A percentile compares a stretch with the other conserved stretches of the same genome.
These are phyloP conservation scores for Pyrus hybrid DNA, from an alignment of 331 rosid species.

Conservation along the genomic window DNA sequence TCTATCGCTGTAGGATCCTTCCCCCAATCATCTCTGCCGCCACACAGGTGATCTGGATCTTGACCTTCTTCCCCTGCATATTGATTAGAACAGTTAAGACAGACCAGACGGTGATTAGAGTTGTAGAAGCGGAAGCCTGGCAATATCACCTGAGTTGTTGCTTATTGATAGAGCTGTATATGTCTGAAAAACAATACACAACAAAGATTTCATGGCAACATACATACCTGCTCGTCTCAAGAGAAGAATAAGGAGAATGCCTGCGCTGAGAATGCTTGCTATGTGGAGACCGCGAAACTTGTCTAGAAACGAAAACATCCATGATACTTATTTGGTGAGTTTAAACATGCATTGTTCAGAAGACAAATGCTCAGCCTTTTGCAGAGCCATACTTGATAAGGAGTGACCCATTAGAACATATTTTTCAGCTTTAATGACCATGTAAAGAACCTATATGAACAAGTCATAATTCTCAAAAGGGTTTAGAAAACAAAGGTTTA, in stretches of 20 bases:
- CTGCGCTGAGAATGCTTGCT: constrained; percentile 99
- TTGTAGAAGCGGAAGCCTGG: constrained; percentile 27
- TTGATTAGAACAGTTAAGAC: constrained; percentile 17
- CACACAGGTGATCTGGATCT: constrained; percentile 80
- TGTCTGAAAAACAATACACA: constrained; percentile 58
- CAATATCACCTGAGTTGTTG: constrained; percentile 69
- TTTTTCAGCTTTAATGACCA: constrained; percentile 19
- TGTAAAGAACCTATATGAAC: constrained; percentile 11
- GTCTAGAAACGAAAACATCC: constrained; percentile 94
- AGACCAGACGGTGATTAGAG: constrained; percentile 12
- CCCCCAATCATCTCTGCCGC: constrained; percentile 53
- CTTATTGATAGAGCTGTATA: constrained; percentile 44
- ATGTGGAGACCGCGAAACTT: constrained; percentile 99
- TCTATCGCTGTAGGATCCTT: neutral
- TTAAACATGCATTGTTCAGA: constrained; percentile 34
- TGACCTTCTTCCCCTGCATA: constrained; percentile 80
- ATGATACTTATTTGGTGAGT: constrained; percentile 88
- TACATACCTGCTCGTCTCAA: constrained; percentile 79
- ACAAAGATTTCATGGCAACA: constrained; percentile 37
- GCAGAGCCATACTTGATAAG: constrained; percentile 39
- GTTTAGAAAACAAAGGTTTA: neutral
- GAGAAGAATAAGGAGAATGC: constrained; percentile 99
- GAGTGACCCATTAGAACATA: constrained; percentile 29
- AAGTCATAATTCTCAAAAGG: neutral
- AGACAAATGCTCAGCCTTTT: constrained; percentile 51